These are phyloP conservation scores for Cercospora brassicicola DNA, from an alignment of 2,329 filamentous ascomycete genomes.

Conservation along the genomic window DNA sequence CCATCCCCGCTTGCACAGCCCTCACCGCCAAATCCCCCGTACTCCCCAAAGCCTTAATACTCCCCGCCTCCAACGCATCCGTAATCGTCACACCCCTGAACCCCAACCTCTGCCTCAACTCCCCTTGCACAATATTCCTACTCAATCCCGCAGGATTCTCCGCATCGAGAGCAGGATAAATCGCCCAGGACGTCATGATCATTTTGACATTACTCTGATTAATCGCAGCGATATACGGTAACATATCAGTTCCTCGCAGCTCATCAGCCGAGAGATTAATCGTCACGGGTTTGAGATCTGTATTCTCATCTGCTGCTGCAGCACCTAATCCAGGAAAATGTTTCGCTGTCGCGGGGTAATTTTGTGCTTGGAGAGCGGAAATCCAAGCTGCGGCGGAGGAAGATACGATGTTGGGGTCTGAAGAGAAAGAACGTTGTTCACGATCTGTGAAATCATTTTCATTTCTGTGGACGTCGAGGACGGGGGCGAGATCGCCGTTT, in stretches of 20 bases:
- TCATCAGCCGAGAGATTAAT: constrained; percentile 15
- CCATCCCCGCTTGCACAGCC: constrained; percentile 23
- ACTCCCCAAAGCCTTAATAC: constrained; percentile 18
- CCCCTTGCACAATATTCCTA: constrained; percentile 15
- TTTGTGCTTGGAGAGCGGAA: constrained; percentile 14
- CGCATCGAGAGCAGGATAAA: constrained; percentile 22
- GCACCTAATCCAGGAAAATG: constrained; percentile 25
- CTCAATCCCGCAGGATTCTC: constrained; percentile 19
- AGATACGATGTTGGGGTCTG: constrained; percentile 11
- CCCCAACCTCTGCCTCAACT: constrained; percentile 17
- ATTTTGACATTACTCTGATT: constrained; percentile 12
- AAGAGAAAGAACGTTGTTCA: constrained; percentile 21
- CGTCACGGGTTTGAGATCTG: constrained; percentile 20
- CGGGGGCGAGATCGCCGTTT: constrained; percentile 25
- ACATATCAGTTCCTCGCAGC: constrained; percentile 16
- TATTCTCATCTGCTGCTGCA: constrained; percentile 17
- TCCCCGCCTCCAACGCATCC: constrained; percentile 25
- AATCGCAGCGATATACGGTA: constrained; percentile 20
- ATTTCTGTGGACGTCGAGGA: constrained; percentile 21
- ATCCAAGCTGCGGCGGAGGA: constrained; percentile 19
- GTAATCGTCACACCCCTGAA: constrained; percentile 25
- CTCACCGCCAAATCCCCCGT: constrained; percentile 16
- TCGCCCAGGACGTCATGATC: constrained; percentile 25
- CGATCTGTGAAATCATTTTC: constrained; percentile 22
- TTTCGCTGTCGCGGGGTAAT: constrained; percentile 23